Evolutionary conservation across 2,329 filamentous ascomycete genomes (phyloP).

Genomic region (Parascedosporium putredinis): DNA sequence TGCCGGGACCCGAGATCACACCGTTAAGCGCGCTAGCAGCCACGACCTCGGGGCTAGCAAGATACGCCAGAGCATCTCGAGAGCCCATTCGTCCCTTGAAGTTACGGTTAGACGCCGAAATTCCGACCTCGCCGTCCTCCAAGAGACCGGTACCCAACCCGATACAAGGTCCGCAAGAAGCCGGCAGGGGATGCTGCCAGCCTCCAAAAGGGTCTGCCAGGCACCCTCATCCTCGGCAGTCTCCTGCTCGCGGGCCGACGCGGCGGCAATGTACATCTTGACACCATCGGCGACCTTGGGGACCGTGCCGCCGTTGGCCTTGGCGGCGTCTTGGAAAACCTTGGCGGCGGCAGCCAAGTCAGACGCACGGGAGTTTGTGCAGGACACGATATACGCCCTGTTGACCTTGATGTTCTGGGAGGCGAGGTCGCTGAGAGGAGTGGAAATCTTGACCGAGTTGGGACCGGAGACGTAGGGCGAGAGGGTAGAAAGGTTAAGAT

Average conservation of each 20-base stretch:
- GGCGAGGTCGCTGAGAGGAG: constrained; percentile 64
- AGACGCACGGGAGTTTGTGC: constrained; percentile 75
- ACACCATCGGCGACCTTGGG: constrained; percentile 67
- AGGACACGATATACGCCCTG: constrained; percentile 75
- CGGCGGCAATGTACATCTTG: constrained; percentile 81
- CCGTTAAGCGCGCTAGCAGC: constrained; percentile 75
- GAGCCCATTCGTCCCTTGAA: constrained; percentile 88
- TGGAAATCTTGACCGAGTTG: constrained; percentile 83
- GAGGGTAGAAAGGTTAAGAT: constrained; percentile 71
- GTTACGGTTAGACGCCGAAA: constrained; percentile 76
- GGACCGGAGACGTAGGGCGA: constrained; percentile 79
- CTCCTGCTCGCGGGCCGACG: constrained; percentile 67
- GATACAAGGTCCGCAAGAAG: constrained; percentile 78
- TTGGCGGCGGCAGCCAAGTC: constrained; percentile 74
- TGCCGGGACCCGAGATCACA: constrained; percentile 64
- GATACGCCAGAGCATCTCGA: constrained; percentile 69
- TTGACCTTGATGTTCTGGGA: constrained; percentile 65
- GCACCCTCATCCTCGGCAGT: constrained; percentile 70
- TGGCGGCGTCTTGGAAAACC: constrained; percentile 73
- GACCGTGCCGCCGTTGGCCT: constrained; percentile 48
- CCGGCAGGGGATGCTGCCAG: constrained; percentile 61
- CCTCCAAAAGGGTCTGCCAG: constrained; percentile 73
- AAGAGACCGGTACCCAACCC: constrained; percentile 69
- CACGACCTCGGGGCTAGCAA: constrained; percentile 82
- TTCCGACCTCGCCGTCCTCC: constrained; percentile 76